phyloP scores from a whole-genome alignment of 371 early-diverging fungal species.

The Capillidium heterosporum region DNA sequence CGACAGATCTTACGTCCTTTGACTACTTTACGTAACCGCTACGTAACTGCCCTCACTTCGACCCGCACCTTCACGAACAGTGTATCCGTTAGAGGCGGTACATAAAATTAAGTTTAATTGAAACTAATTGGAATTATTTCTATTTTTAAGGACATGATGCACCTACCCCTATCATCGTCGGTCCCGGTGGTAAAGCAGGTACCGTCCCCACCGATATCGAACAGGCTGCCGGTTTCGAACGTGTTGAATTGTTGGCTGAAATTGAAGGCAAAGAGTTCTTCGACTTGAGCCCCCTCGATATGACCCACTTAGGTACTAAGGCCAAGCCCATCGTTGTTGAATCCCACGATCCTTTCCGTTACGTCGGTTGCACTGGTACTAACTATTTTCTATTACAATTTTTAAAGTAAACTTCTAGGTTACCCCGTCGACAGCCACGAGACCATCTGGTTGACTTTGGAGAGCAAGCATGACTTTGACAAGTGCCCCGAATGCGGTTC shows the following conservation, averaged over 20 bases:
- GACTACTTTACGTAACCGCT: not conserved
- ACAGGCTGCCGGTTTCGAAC: conserved; percentile 82
- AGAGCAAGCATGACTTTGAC: conserved; percentile 58
- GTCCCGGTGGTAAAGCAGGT: conserved; percentile 43
- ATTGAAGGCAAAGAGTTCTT: conserved; percentile 77
- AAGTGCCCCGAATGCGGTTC: conserved; percentile 95
- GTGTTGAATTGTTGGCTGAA: conserved; percentile 68
- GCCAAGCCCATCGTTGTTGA: conserved; percentile 71
- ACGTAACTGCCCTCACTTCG: not conserved
- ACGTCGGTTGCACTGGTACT: conserved; percentile 88
- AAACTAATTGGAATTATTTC: not conserved
- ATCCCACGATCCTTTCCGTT: conserved; percentile 64
- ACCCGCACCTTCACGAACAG: not conserved
- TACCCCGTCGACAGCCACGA: conserved; percentile 81
- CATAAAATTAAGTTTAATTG: not conserved
- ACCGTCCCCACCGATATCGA: conserved; percentile 71
- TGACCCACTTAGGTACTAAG: conserved; percentile 64
- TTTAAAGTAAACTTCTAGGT: conserved; percentile 21
- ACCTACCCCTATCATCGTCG: conserved; percentile 10
- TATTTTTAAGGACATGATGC: not conserved
- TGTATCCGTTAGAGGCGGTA: not conserved
- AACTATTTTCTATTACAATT: not conserved
- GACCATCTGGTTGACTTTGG: conserved; percentile 59
- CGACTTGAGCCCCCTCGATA: conserved; percentile 62
- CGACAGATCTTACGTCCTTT: too few species aligned